Base-by-base conservation (phyloP, 1,139 yeast genomes). In the Candida tropicalis region DNA sequence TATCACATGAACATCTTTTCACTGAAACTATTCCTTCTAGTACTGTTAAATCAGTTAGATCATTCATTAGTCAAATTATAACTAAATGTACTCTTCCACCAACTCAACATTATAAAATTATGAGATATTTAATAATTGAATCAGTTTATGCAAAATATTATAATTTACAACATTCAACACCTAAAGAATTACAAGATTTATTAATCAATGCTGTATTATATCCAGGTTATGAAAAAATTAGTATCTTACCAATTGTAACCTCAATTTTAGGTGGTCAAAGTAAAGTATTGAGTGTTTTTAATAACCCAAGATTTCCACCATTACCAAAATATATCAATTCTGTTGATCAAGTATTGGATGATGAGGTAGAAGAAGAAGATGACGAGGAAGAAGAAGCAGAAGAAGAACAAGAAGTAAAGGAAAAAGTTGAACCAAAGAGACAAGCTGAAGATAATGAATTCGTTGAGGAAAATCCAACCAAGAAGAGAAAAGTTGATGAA, bases 231-330 rank as follows among this genome's bases (percentile, higher is more conserved):
- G 77, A 76, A 36, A 79, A 81, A 47, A 74, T 78, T 34, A 82
- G 88, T 9, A 70, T 87, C 23, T 68, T 87, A 48, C 96, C 97
- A 10, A 82, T 89, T 49, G 84, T 87, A 1, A 63, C 79, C n/a
- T 62, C 72, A 2, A 65, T 75, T 4, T 61, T 87, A 51, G 70
- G 70, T 3, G 70, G 69, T 3, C 55, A 63, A 18, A 73, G 73
- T 49, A 63, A 63, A 2, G 51, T 76, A 16, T 50, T 75, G 35
- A 81, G 83, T 56, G 73, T 82, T 3, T 70, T 88, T 54, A 75
- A 81, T 47, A 87, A 87, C 54, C 96, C 97, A 29, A 72, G 95
- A 52, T 79, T 89, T 52, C 97, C 97, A 2, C 78, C 88, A 32
- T 64, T 76, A 42, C 74, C 80, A 4, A 55, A 62, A 28, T 65